phyloP scores from a whole-genome alignment of 2,329 filamentous ascomycete species.

The Penicillium palitans region DNA sequence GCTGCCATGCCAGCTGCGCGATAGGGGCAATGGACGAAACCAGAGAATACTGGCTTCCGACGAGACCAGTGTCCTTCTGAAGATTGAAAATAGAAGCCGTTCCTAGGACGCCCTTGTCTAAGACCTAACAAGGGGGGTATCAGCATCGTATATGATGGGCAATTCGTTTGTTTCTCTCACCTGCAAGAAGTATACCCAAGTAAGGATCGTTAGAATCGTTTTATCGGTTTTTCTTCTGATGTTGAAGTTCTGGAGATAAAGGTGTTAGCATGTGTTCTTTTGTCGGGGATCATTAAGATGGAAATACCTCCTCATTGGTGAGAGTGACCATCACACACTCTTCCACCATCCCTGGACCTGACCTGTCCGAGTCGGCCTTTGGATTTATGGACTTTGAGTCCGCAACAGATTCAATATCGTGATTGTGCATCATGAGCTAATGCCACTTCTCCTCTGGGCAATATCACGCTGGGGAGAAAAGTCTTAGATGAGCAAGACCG shows the following conservation, averaged over 20 bases:
- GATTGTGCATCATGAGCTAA: background rate
- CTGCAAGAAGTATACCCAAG: constrained; percentile 1
- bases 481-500: background rate
- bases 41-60: background rate
- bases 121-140: background rate
- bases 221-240: background rate
- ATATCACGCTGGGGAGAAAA: background rate
- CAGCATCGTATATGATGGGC: background rate
- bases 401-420: background rate
- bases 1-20: background rate
- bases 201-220: background rate
- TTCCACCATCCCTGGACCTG: background rate
- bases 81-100: background rate
- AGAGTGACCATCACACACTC: background rate
- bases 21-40: background rate
- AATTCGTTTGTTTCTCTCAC: background rate
- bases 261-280: background rate
- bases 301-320: background rate
- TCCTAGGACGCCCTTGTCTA: background rate
- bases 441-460: background rate
- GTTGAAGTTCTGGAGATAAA: background rate
- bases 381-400: background rate
- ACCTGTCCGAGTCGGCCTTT: background rate
- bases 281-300: too few relatives aligned
- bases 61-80: background rate